Evolutionary conservation across 768 basidiomycete species (phyloP).

Genomic region (Pleurotus djamor): DNA sequence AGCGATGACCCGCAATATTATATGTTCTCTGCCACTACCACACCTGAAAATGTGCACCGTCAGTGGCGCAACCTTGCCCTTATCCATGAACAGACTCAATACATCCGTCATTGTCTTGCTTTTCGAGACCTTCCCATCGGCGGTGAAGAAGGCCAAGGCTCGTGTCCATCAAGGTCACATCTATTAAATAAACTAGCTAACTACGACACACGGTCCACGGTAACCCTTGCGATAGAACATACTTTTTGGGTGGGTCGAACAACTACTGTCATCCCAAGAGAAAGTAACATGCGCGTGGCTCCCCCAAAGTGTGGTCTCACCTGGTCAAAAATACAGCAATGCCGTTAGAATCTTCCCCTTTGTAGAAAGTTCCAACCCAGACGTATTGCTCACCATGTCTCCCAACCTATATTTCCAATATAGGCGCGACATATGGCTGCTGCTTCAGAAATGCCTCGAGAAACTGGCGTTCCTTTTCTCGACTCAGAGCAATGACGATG

Average conservation of each 20-base stretch:
- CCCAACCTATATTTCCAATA: slow-evolving; percentile 2
- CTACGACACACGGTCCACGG: neutral
- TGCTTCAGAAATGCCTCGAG: slow-evolving; percentile 7
- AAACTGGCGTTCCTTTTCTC: slow-evolving; percentile 5
- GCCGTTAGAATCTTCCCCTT: neutral
- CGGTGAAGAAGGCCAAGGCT: neutral
- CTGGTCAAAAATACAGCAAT: neutral
- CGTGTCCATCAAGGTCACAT: neutral
- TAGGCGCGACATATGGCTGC: slow-evolving; percentile 1
- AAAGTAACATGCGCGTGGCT: neutral
- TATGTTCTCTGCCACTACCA: neutral
- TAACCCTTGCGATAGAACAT: neutral
- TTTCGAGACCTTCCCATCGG: neutral
- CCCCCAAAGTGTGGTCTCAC: neutral
- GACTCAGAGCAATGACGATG: neutral
- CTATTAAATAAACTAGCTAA: neutral
- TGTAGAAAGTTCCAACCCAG: neutral
- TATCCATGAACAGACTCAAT: neutral
- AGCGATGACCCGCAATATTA: no score
- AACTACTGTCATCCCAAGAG: neutral
- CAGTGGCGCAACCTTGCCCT: neutral
- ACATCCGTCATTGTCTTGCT: neutral
- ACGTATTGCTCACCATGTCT: neutral
- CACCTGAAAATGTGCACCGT: neutral
- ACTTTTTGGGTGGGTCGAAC: neutral